A percentile compares a stretch with the other conserved stretches of the same genome.
Evolutionary conservation across 495 filamentous ascomycete genomes (phyloP).

Genomic region (Hypoxylon lienhwacheense): DNA sequence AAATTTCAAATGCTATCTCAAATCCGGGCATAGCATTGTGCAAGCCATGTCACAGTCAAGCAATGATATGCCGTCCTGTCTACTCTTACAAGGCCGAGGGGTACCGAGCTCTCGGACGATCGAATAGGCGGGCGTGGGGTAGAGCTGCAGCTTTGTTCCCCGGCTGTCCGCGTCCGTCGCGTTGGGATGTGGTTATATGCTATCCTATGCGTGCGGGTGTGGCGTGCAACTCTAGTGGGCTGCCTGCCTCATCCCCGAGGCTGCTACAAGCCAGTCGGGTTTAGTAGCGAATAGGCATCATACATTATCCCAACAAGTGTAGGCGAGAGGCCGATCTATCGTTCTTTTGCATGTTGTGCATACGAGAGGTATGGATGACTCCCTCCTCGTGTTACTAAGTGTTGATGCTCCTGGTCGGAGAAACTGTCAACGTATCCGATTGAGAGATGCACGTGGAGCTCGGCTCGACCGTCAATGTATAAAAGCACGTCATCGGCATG

Average conservation of each 20-base stretch:
- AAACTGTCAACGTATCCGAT: constrained; percentile 12
- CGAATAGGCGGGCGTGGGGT: constrained; percentile 22
- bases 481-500: constrained; percentile 20
- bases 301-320: constrained; percentile 1
- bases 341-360: constrained; percentile 17
- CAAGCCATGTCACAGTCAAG: not conserved
- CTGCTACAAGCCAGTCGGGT: constrained; percentile 1
- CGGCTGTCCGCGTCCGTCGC: constrained; percentile 12
- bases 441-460: constrained; percentile 18
- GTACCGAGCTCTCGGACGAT: constrained; percentile 9
- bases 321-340: constrained; percentile 10
- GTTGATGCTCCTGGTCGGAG: not conserved
- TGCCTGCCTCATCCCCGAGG: constrained; percentile 13
- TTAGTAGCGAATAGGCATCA: not conserved
- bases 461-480: constrained; percentile 4
- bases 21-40: not conserved
- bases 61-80: not conserved
- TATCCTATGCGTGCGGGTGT: constrained; percentile 6
- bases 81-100: constrained; percentile 18
- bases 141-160: constrained; percentile 17
- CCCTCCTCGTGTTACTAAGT: no score
- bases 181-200: not conserved
- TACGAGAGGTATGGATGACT: constrained; percentile 8
- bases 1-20: no score
- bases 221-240: constrained; percentile 26